Evolutionary conservation across 1,284 basidiomycete genomes (phyloP).

Genomic region (Rhodotorula sp.): DNA sequence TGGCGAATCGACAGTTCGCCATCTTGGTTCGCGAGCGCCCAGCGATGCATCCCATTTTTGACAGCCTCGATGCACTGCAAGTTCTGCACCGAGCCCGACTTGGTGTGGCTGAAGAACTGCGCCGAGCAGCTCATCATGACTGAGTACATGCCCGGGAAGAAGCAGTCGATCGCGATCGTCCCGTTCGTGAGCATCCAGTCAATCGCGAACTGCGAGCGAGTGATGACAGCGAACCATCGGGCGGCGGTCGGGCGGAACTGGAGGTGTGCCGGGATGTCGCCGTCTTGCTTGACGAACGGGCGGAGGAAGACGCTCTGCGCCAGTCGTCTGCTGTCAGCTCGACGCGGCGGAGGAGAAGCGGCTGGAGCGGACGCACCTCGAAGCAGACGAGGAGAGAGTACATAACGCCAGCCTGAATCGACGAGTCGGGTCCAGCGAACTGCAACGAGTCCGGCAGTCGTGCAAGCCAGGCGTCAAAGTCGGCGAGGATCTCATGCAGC

Average conservation of each 20-base stretch:
- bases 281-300: neutral
- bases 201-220: neutral
- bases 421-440: neutral
- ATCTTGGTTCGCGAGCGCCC: neutral
- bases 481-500: neutral
- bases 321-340: neutral
- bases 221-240: neutral
- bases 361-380: neutral
- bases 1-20: neutral
- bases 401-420: neutral
- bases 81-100: neutral
- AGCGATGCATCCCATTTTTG: neutral
- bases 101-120: constrained; percentile 3
- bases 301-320: neutral
- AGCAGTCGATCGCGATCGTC: neutral
- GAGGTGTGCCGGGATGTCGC: neutral
- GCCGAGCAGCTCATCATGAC: neutral
- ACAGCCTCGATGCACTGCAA: neutral
- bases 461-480: neutral
- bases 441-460: neutral
- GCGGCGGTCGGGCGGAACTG: neutral
- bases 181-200: neutral
- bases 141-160: neutral
- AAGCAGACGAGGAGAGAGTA: neutral
- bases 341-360: neutral